Evolutionary conservation across 495 filamentous ascomycete species (phyloP), one percentile per base, ranked within the genome.

Genomic region (Tuber magnatum): DNA sequence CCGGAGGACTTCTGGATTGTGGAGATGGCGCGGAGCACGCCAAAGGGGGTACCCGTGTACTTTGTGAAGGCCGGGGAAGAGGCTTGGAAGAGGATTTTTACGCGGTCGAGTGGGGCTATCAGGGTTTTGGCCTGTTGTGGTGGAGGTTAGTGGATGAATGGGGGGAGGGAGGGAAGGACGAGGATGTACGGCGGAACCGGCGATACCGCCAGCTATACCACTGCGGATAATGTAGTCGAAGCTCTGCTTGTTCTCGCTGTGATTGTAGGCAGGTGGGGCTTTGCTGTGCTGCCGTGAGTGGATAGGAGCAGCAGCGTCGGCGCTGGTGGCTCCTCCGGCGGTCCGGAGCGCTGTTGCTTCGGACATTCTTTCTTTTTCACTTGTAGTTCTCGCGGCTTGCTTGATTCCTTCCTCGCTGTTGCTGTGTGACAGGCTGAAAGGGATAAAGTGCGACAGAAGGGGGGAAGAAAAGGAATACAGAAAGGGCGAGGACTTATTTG

Each of bases 11-110:
- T 85, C 72, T 94, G 93, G 80, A 99, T 98, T 76, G 93, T 92
- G 74, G 87, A 87, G 78, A 98, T 90, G 14, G 95, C 94, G 44
- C 86, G 84, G 6, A 88, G 86, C 18, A 95, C 88, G 42, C 95
- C 95, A 76, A 87, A 86, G 93, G 94, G 97, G 48, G 89, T 92
- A 61, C 94, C 92, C 0, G 91, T 89, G 83, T 98, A 98, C 84
- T 95, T 97, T 42, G 90, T 87, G 83, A 97, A 99, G 79, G 96
- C 91, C 7, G 95, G 95, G 82, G 94, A 97, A 74, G 92, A 92
- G 72, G 95, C 91, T 85, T 99, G 95, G 86, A 99, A 98, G 71
- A 99, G 91, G 83, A 99, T 99, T 84, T 99, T 99, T 82, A 99
- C 95, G 68, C 95, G 91, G 85, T 99, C 95, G 73, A 99, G 92